Percentiles rank a stretch among this genome's conserved stretches.
Evolutionary conservation across 23 red algal genomes (phyloP).

Genomic region (Agarophyton chilense): DNA sequence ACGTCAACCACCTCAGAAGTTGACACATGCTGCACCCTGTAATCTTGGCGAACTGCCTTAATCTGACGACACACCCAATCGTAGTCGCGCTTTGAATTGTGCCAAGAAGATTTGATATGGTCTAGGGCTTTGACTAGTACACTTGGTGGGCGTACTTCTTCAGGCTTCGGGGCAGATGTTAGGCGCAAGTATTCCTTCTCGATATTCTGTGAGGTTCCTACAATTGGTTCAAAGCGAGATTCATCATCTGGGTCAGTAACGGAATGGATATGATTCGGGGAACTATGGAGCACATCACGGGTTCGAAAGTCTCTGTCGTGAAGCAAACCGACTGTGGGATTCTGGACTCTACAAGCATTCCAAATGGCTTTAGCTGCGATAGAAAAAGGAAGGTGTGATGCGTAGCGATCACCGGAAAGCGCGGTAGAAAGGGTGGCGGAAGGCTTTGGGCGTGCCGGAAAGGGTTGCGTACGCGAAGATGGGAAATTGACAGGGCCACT

Average conservation of each 20-base stretch:
- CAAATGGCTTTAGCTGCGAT: slow-evolving; percentile 38
- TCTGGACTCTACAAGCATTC: slow-evolving; percentile 34
- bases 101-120: slow-evolving; percentile 61
- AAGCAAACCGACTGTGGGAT: slow-evolving; percentile 25
- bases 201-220: slow-evolving; percentile 64
- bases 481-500: not conserved
- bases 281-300: not conserved
- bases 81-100: slow-evolving; percentile 46
- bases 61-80: slow-evolving; percentile 85
- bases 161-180: slow-evolving; percentile 67
- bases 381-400: slow-evolving; percentile 8
- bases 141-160: slow-evolving; percentile 65
- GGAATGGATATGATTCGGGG: slow-evolving; percentile 1
- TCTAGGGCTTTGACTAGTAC: slow-evolving; percentile 59
- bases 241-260: slow-evolving; percentile 46
- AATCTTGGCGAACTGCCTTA: slow-evolving; percentile 86
- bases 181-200: slow-evolving; percentile 83
- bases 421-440: not conserved
- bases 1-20: slow-evolving; percentile 53
- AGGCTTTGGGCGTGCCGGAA: slow-evolving; percentile 15
- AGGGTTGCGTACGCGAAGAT: slow-evolving; percentile 13
- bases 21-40: slow-evolving; percentile 79
- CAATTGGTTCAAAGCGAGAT: slow-evolving; percentile 53
- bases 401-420: slow-evolving; percentile 21
- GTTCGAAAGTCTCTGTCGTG: slow-evolving; percentile 49